These are phyloP conservation scores for Rhizophora apiculata DNA, from an alignment of 345 rosid species.

Conservation along the genomic window DNA sequence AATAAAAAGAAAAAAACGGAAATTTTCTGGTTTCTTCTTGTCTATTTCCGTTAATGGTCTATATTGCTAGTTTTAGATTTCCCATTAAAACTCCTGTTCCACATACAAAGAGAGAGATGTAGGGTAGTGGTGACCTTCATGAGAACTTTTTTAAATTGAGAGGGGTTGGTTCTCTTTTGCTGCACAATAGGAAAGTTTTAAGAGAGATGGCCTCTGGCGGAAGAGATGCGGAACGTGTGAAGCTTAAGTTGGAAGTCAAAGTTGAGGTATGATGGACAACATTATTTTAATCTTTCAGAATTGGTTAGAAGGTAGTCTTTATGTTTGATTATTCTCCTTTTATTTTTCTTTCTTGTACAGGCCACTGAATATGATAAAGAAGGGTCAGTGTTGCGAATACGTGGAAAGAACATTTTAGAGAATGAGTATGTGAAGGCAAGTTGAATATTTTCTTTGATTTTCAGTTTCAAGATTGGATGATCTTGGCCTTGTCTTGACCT, in stretches of 20 bases:
- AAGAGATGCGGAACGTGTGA: slow-evolving; percentile 82
- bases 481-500: not conserved
- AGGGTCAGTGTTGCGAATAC: slow-evolving; percentile 70
- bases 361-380: slow-evolving; percentile 80
- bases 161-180: not conserved
- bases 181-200: slow-evolving; percentile 63
- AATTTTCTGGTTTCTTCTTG: too few relatives aligned
- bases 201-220: slow-evolving; percentile 72
- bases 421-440: slow-evolving; percentile 86
- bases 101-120: not conserved
- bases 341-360: slow-evolving; percentile 27
- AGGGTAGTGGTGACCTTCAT: not conserved
- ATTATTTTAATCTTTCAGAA: not conserved
- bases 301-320: not conserved
- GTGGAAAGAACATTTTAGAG: slow-evolving; percentile 81
- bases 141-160: not conserved
- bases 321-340: not conserved
- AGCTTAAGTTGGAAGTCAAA: slow-evolving; percentile 75
- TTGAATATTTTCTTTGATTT: not conserved
- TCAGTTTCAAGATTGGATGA: not conserved
- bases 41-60: too few relatives aligned
- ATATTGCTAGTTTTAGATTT: too few relatives aligned
- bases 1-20: too few relatives aligned
- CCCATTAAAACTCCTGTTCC: too few relatives aligned
- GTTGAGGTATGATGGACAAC: slow-evolving; percentile 56